Base-by-base conservation (phyloP, 345 rosid genomes). In the Lumnitzera littorea region DNA sequence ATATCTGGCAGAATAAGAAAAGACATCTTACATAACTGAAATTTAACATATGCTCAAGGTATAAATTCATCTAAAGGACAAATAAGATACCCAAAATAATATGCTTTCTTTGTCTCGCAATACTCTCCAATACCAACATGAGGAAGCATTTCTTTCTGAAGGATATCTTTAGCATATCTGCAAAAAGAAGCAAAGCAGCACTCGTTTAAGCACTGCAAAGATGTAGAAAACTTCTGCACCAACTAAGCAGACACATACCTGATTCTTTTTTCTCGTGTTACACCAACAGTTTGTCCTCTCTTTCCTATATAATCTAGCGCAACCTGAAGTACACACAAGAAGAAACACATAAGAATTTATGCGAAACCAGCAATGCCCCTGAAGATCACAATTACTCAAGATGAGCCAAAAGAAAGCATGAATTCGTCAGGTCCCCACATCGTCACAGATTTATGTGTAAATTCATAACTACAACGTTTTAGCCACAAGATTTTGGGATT, bases 141-240 rank as follows among this genome's bases (percentile, higher is more conserved):
- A 70, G 97, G 99, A 70, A 94, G 95, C 97, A 90, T 94, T 83
- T 94, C 99, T 77, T 87, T 94, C 67, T 86, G 97, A 73, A 94
- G 97, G 67, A 94, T 90, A 77, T 94, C 99, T 66, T 73, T 94
- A 1, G 99, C 99, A 80, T 90, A 94, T 75, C 99, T 94, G 74
- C 41, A 64, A 71, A 64, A 50, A 56, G 54, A 62, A 58, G 59
- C 71, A 62, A 36, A 36, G 43, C 43, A 36, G 11, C 43, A 7
- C 7, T 36, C 1, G 7, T 36, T 36, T 36, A 36, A 36, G 43
- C 43, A 36, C 43, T 9, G 5, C 31, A 27, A 27, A 36, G 43
- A 36, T 7, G 7, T 36, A 36, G 11, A 36, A 36, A 36, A 36
- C 43, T 36, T 36, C 43, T 36, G 43, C 43, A 36, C 43, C 43